Evolutionary conservation across 108 stramenopile species (phyloP), one percentile per base, ranked within the genome.

Genomic region (Chaetoceros tenuissimus): DNA sequence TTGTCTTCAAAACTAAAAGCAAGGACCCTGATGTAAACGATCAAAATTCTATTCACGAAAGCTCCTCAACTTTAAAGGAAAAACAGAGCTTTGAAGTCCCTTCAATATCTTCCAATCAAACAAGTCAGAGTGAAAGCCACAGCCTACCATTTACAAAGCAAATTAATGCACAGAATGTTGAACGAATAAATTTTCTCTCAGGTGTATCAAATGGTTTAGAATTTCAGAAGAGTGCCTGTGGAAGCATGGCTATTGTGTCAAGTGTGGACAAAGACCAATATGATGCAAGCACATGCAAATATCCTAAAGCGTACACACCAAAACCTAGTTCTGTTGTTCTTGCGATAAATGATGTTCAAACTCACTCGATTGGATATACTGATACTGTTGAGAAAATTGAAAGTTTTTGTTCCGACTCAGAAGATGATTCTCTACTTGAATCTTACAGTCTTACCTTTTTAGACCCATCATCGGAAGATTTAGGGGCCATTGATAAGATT

Each of bases 271-370:
- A 55, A 1, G 28, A 26, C 7, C 17, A 31, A 10, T 46, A 24
- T 16, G 25, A 44, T 25, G 51, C 51, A 1, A 21, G 22, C 13
- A 28, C 31, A 0, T 55, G 49, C 28, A 31, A 51, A 21, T 31
- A 8, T 55, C 5, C 50, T 23, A n/a, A 28, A 51, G n/a, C n/a
- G 30, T 21, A 48, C 46, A 24, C 64, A 2, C 78, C 73, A 10
- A 50, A 55, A 49, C 48, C 68, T 21, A 78, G 81, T 31, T 64
- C 78, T 48, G 46, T 78, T 0, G 34, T 82, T 20, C 51, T 79
- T 2, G 62, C 63, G 17, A 46, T 78, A 23, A 53, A 79, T 52
- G 81, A 52, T 0, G n/a, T 51, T 7, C 28, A 55, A 20, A 40
- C 68, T n/a, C 54, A 63, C 26, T 73, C 77, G 29, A 28, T 72